phyloP scores from a whole-genome alignment of 2,329 filamentous ascomycete genomes.

The Teratosphaeria viscida region DNA sequence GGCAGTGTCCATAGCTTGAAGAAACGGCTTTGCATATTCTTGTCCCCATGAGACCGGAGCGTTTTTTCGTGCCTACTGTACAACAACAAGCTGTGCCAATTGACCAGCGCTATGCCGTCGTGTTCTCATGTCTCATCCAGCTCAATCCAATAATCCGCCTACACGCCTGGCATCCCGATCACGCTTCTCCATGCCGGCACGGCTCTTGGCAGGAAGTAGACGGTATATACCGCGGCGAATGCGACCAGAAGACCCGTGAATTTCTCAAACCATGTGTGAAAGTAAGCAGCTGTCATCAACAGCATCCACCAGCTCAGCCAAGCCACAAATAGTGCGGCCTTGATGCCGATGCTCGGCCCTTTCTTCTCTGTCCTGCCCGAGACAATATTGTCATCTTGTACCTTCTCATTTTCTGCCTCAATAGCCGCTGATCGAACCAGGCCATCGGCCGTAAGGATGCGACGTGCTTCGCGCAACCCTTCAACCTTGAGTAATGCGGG shows the following conservation, averaged over 20 bases:
- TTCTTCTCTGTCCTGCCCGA: conserved; percentile 24
- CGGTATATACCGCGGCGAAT: conserved; percentile 32
- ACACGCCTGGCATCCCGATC: conserved; percentile 37
- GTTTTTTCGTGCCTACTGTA: background rate
- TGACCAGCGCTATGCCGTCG: background rate
- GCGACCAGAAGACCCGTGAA: conserved; percentile 41
- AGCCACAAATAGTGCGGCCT: conserved; percentile 48
- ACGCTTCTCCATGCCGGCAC: conserved; percentile 32
- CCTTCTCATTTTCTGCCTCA: conserved; percentile 30
- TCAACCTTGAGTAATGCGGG: conserved; percentile 42
- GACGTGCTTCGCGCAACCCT: conserved; percentile 49
- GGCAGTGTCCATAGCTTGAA: background rate
- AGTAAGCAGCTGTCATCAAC: conserved; percentile 96
- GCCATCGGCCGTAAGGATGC: conserved; percentile 56
- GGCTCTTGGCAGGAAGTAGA: conserved; percentile 40
- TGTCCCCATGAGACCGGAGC: background rate
- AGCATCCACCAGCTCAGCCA: conserved; percentile 86
- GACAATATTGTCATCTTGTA: conserved; percentile 23
- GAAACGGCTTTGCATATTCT: too few relatives aligned
- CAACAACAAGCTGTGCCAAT: background rate
- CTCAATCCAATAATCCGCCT: background rate
- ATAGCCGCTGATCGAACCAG: conserved; percentile 40
- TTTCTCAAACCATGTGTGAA: conserved; percentile 99
- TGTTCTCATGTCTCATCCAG: background rate
- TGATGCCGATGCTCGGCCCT: conserved; percentile 37